Base-by-base conservation (phyloP, 805 yeast genomes). In the Osmozyma mogii region DNA sequence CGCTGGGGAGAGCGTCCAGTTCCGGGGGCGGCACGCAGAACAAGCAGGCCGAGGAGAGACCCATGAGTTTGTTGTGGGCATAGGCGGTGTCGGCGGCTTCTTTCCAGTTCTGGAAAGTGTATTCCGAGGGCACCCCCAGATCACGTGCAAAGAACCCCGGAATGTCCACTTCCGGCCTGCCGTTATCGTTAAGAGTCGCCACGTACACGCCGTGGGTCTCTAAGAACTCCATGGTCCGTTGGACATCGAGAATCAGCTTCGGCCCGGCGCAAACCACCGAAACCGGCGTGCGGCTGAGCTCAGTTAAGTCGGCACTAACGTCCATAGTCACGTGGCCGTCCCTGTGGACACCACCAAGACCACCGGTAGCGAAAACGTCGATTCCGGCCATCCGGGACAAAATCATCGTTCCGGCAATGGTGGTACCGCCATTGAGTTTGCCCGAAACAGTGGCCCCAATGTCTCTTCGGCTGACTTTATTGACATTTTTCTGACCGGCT, bases 261-360 rank as follows among this genome's bases (percentile, higher is more conserved):
- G 95, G 95, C 0, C 96, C 96, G 6, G 94, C 78, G 50, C 95
- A 85, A 7, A 85, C 88, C n/a, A 85, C 95, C 0, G 85, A 76
- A 1, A 85, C 85, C 0, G 88, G 84, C 0, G 95, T 87, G 33
- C 76, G 65, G 1, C 87, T 79, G 31, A 87, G 61, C 48, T 85
- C 96, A 28, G 84, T 88, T 38, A 85, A 66, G 53, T 85, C 96
- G 2, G 95, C 94, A 44, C 88, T 77, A 15, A 85, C 64, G 52
- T 85, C 96, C 76, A 84, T 70, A 2, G 87, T 74, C 17, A 56
- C 40, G 32, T 81, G 80, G 13, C 82, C 89, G 6, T 81, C 82
- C 32, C 84, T 68, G 45, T 85, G 94, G 8, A 84, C 95, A 13
- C 96, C 96, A 13, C 96, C 96, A 12, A 85, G 64, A 1, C 96